Percentiles rank a stretch among this genome's conserved stretches.
These are phyloP conservation scores for Candida sonorensis DNA, from an alignment of 805 yeast genomes.

Conservation along the genomic window DNA sequence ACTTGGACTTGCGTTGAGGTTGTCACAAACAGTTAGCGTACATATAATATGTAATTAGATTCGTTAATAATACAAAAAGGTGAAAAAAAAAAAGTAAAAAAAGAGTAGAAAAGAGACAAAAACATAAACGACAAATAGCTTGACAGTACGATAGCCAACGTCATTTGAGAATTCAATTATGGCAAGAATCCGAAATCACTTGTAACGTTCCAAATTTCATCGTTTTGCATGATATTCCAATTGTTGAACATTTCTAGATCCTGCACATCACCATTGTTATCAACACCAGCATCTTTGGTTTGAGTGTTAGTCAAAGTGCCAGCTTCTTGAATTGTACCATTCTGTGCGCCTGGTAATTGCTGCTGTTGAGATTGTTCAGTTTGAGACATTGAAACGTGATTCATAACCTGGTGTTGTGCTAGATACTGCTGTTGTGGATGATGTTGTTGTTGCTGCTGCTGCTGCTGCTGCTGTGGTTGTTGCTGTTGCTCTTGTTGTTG, in stretches of 20 bases:
- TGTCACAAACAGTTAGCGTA: neutral
- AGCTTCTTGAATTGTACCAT: too few relatives aligned
- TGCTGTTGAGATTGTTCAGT: neutral
- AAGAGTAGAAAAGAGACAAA: too few relatives aligned
- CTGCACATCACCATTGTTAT: too few relatives aligned
- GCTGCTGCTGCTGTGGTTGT: slow-evolving; percentile 1
- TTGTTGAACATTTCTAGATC: slow-evolving; percentile 14
- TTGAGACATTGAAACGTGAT: neutral
- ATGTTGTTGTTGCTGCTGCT: slow-evolving; percentile 1
- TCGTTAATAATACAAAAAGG: too few relatives aligned
- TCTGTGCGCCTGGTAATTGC: too few relatives aligned
- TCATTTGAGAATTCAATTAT: slow-evolving; percentile 8
- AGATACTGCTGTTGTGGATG: neutral
- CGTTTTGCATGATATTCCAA: slow-evolving; percentile 22
- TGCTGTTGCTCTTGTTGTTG: too few relatives aligned
- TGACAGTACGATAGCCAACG: too few relatives aligned
- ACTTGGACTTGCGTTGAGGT: slow-evolving; percentile 19
- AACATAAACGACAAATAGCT: too few relatives aligned
- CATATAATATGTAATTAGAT: neutral
- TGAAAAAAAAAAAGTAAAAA: too few relatives aligned
- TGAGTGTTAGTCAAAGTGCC: too few relatives aligned
- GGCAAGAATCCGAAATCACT: slow-evolving; percentile 44
- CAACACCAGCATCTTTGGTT: too few relatives aligned
- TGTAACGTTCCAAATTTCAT: slow-evolving; percentile 42
- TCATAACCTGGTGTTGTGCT: neutral